phyloP scores from a whole-genome alignment of 179 eudicot genomes.

The Amaranthus tricolor region DNA sequence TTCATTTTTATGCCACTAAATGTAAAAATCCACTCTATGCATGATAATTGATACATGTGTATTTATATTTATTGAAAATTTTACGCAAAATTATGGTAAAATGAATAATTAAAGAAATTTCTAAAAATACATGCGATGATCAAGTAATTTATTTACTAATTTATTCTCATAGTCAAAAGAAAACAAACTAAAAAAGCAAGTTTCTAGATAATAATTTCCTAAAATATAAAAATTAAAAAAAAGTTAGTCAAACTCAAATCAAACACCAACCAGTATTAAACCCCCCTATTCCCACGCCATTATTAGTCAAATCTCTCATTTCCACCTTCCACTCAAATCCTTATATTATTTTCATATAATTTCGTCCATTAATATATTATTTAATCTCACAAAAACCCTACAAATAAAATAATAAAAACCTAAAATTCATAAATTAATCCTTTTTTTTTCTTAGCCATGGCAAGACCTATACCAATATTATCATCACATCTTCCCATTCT shows the following conservation, averaged over 20 bases:
- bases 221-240: background rate
- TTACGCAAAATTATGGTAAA: background rate
- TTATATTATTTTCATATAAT: background rate
- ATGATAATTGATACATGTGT: background rate
- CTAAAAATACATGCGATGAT: background rate
- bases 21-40: too few relatives aligned
- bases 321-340: background rate
- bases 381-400: background rate
- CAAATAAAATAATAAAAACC: background rate
- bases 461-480: conserved; percentile 20
- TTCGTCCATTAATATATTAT: background rate
- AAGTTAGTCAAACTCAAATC: conserved; percentile 11
- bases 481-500: conserved; percentile 15
- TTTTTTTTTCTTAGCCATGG: conserved; percentile 16
- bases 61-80: too few relatives aligned
- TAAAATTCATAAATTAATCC: background rate
- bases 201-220: background rate
- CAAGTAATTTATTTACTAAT: background rate
- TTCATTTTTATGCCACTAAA: too few relatives aligned
- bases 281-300: conserved; percentile 10
- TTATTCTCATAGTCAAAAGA: background rate
- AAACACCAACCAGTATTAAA: background rate
- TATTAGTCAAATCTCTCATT: background rate
- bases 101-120: background rate
- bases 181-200: background rate